These are phyloP conservation scores for Fusarium coicis DNA, from an alignment of 2,329 filamentous ascomycete species.

Conservation along the genomic window DNA sequence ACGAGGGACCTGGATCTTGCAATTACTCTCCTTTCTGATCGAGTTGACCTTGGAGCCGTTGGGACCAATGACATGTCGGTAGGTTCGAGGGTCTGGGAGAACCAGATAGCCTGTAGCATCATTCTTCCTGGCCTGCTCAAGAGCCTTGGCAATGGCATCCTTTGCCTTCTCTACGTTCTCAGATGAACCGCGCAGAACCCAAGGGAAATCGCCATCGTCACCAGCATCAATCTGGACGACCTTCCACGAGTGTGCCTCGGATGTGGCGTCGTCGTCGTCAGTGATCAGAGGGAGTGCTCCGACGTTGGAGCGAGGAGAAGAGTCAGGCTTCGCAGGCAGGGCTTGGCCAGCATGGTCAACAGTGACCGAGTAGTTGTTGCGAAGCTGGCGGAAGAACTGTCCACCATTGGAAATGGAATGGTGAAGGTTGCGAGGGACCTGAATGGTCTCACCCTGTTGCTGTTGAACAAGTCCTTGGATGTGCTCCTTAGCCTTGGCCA, in stretches of 20 bases:
- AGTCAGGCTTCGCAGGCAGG: slow-evolving; percentile 75
- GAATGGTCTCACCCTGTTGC: slow-evolving; percentile 87
- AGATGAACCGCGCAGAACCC: slow-evolving; percentile 83
- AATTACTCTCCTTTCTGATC: slow-evolving; percentile 91
- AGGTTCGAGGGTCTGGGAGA: slow-evolving; percentile 87
- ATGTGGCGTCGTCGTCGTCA: slow-evolving; percentile 75
- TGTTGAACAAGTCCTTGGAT: slow-evolving; percentile 83
- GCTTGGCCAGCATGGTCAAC: slow-evolving; percentile 90
- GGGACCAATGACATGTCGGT: slow-evolving; percentile 89
- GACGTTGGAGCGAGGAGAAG: slow-evolving; percentile 66
- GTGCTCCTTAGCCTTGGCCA: slow-evolving; percentile 88
- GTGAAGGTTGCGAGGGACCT: slow-evolving; percentile 84
- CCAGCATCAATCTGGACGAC: slow-evolving; percentile 71
- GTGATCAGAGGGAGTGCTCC: slow-evolving; percentile 88
- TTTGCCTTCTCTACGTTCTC: slow-evolving; percentile 88
- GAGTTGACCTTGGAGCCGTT: slow-evolving; percentile 91
- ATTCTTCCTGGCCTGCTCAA: slow-evolving; percentile 76
- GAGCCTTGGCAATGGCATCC: slow-evolving; percentile 75
- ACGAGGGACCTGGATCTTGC: slow-evolving; percentile 92
- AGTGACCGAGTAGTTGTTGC: slow-evolving; percentile 86
- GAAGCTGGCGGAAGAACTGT: slow-evolving; percentile 90
- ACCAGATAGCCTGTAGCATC: slow-evolving; percentile 86
- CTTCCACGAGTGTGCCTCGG: slow-evolving; percentile 84
- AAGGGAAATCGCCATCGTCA: slow-evolving; percentile 82
- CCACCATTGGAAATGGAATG: slow-evolving; percentile 88